Base-by-base conservation (phyloP, 179 eudicot species). In the Corrigiola litoralis region DNA sequence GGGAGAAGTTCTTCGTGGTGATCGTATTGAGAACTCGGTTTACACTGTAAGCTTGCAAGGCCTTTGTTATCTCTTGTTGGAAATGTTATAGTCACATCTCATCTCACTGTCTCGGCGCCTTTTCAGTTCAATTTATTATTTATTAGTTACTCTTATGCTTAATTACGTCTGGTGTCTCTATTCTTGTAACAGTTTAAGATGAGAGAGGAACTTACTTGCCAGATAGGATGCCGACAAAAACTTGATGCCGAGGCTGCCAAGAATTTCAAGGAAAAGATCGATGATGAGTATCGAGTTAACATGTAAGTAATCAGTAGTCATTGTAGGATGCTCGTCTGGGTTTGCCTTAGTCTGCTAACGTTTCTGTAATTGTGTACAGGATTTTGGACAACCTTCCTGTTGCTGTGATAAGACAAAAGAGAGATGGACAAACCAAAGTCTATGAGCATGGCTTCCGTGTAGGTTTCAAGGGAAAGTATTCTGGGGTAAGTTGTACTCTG, bases 321-420 rank as follows among this genome's bases (percentile, higher is more conserved):
- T 44, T 9, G 14, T 12, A 38, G 2, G 21, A 4, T 33, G n/a
- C 52, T 1, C 6, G 0, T 20, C 17, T 9, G 24, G 42, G 40
- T 34, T 36, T 28, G 29, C 21, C 54, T 28, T 46, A 38, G 31
- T 55, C 17, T 51, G 33, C 21, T 72, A 37, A 72, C 34, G 21
- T 44, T 56, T 51, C 2, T 71, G n/a, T 8, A 18, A 13, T 36
- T 61, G 18, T 65, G 57, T 48, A 62, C 62, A 80, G 98, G 98
- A 90, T 92, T 59, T 71, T 92, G 63, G 98, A 92, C 72, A 92
- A 92, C 54, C 98, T 92, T 78, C 98, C 98, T 25, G 88, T 92
- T 71, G 96, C 95, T 77, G 96, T 92, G 54, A 68, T 74, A 64
- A 84, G 90, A 69, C 92, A 83, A 67, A 82, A 95, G 69, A 87